phyloP scores from a whole-genome alignment of 2,329 filamentous ascomycete species.

The Trichoderma brevicompactum region DNA sequence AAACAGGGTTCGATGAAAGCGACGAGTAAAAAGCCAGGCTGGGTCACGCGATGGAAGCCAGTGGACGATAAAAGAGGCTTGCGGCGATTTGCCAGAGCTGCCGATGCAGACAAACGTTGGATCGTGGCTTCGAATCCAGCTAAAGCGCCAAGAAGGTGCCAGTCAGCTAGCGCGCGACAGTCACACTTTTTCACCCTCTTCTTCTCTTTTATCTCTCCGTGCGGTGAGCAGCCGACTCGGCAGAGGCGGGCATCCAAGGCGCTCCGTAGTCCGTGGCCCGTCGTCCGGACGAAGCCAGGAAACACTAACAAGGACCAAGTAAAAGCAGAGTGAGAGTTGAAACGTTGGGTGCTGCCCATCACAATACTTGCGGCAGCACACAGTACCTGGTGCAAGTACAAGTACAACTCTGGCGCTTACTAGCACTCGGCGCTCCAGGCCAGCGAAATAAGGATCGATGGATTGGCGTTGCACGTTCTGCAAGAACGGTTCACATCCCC shows the following conservation, averaged over 20 bases:
- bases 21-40: not conserved
- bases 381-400: too few species aligned
- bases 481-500: constrained; percentile 7
- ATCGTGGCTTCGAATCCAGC: constrained; percentile 22
- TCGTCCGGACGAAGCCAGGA: not conserved
- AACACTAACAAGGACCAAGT: not conserved
- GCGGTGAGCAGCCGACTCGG: constrained; percentile 19
- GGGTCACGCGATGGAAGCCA: constrained; percentile 22
- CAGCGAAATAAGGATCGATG: constrained; percentile 25
- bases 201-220: not conserved
- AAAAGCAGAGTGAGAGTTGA: not conserved
- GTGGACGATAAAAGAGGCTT: not conserved
- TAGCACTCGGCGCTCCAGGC: not conserved
- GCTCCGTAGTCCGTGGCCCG: not conserved
- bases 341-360: not conserved
- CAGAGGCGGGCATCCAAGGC: constrained; percentile 1
- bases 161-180: constrained; percentile 16
- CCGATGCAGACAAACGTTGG: constrained; percentile 1
- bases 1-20: constrained; percentile 5
- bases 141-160: constrained; percentile 21
- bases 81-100: not conserved
- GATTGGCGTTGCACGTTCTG: not conserved
- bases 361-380: too few species aligned
- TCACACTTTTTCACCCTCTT: not conserved
- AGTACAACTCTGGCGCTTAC: constrained; percentile 11